Percentiles rank a stretch among this genome's conserved stretches.
Conservation (phyloP, 2,329 filamentous ascomycete species). For the Pseudogymnoascus sp. region DNA sequence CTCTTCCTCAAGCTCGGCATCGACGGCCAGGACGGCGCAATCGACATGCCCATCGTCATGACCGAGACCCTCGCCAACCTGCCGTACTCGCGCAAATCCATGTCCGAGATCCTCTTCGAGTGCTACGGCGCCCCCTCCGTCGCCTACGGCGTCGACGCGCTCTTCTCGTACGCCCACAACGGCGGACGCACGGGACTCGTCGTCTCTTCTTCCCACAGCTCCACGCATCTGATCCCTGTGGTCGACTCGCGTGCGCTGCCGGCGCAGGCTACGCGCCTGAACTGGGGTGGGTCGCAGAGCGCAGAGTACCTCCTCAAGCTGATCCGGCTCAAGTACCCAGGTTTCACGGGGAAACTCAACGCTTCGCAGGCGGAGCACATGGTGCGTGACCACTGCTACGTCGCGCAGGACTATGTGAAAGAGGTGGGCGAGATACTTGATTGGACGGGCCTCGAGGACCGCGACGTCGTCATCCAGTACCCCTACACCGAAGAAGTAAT, state of each 20-base stretch:
- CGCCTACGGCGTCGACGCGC: conserved; percentile 88
- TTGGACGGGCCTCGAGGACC: conserved; percentile 84
- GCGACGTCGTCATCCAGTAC: conserved; percentile 83
- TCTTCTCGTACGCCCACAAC: conserved; percentile 94
- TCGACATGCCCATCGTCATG: conserved; percentile 86
- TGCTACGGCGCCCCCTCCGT: conserved; percentile 86
- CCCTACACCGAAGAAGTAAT: conserved; percentile 88
- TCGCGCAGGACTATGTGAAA: conserved; percentile 73
- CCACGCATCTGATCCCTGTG: conserved; percentile 92
- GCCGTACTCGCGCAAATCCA: conserved; percentile 80
- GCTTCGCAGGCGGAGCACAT: conserved; percentile 80
- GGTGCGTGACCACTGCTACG: conserved; percentile 80
- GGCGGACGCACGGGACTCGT: conserved; percentile 74
- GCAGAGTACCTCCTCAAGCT: conserved; percentile 89
- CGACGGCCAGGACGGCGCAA: conserved; percentile 61
- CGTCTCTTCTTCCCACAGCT: conserved; percentile 83
- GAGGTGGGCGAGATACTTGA: conserved; percentile 74
- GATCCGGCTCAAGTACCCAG: conserved; percentile 82
- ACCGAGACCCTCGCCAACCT: conserved; percentile 92
- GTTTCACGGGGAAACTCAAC: conserved; percentile 78
- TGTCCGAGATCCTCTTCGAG: conserved; percentile 97
- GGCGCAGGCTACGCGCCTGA: conserved; percentile 76
- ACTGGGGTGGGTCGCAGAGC: conserved; percentile 88
- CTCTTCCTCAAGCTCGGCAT: conserved; percentile 89
- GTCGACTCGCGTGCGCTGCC: conserved; percentile 78